Evolutionary conservation across 2,329 filamentous ascomycete genomes (phyloP).

Genomic region (Byssochlamys sp.): DNA sequence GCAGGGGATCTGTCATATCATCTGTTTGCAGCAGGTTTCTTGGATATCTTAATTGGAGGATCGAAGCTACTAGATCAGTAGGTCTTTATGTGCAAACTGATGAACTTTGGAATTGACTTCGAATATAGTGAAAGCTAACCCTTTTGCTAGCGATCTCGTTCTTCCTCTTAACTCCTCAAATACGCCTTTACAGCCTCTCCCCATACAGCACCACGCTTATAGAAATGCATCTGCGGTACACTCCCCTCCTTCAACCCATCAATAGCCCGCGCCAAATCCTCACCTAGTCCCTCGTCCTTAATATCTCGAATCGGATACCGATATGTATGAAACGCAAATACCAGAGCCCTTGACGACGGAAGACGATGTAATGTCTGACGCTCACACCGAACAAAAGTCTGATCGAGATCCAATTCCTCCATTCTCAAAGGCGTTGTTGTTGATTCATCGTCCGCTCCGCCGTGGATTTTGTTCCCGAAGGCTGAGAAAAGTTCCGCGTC

Average conservation of each 20-base stretch:
- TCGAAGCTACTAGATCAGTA: too few species aligned
- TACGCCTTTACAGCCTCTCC: slow-evolving; percentile 46
- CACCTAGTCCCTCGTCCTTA: slow-evolving; percentile 47
- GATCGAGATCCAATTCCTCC: slow-evolving; percentile 37
- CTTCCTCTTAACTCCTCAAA: slow-evolving; percentile 24
- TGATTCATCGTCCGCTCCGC: slow-evolving; percentile 13
- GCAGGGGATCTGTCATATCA: too few species aligned
- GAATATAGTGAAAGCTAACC: too few species aligned
- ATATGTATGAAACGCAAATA: slow-evolving; percentile 57
- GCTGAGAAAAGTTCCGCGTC: slow-evolving; percentile 32
- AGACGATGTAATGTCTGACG: slow-evolving; percentile 54
- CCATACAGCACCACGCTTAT: slow-evolving; percentile 51
- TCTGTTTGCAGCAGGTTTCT: too few species aligned
- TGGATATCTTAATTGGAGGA: too few species aligned
- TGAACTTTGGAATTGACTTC: too few species aligned
- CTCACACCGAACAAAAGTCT: slow-evolving; percentile 47
- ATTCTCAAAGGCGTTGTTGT: slow-evolving; percentile 15
- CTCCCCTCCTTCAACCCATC: slow-evolving; percentile 50
- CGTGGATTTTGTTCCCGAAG: slow-evolving; percentile 27
- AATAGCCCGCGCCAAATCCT: slow-evolving; percentile 47
- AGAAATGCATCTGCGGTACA: slow-evolving; percentile 48
- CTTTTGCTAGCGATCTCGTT: not conserved
- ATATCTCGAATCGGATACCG: slow-evolving; percentile 47
- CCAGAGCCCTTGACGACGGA: slow-evolving; percentile 43
- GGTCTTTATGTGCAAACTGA: too few species aligned